Evolutionary conservation across 1,284 basidiomycete genomes (phyloP), one percentile per base, ranked within the genome.

Genomic region (Malassezia nana): DNA sequence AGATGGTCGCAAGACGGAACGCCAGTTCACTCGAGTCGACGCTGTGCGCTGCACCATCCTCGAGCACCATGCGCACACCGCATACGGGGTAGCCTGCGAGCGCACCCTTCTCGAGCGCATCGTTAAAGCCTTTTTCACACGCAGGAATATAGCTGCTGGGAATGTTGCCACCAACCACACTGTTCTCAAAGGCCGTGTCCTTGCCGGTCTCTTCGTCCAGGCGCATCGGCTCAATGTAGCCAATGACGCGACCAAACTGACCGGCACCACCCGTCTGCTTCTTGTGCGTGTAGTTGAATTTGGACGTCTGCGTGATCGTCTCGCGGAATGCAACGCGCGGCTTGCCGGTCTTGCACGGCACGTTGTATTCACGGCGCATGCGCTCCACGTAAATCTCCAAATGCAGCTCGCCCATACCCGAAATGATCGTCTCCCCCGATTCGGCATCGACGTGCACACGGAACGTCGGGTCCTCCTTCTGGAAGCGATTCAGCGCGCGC

Each of bases 381-480:
- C 94, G 86, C 76, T 98, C 94, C 58, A 96, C 92, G 77, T 99
- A 98, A 70, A 99, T 95, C 74, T 99, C 94, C 24, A 99, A 82
- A 74, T 99, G 94, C 9, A 99, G 82, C 77, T 99, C 94, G 26
- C 92, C 94, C 94, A 98, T 99, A 16, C 94, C 94, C 29, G 89
- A 92, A 60, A 99, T 96, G 75, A 99, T 99, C n/a, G 94, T 98
- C 85, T 98, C 94, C 76, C 91, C 88, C 66, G 86, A 89, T 74
- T 95, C 90, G 30, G 80, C 76, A 76, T 99, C 94, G 54, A 98
- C 82, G 75, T 96, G 92, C 1, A 98, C 92, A 50, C 86, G 84
- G 84, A 99, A 99, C 0, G 94, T 99, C 1, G 94, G 94, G 75
- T 98, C 94, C 75, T 99, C 94, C 77, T 92, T 94, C 77, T 94